These are phyloP conservation scores for Psilocybe cyanescens DNA, from an alignment of 768 basidiomycete genomes.

Conservation along the genomic window DNA sequence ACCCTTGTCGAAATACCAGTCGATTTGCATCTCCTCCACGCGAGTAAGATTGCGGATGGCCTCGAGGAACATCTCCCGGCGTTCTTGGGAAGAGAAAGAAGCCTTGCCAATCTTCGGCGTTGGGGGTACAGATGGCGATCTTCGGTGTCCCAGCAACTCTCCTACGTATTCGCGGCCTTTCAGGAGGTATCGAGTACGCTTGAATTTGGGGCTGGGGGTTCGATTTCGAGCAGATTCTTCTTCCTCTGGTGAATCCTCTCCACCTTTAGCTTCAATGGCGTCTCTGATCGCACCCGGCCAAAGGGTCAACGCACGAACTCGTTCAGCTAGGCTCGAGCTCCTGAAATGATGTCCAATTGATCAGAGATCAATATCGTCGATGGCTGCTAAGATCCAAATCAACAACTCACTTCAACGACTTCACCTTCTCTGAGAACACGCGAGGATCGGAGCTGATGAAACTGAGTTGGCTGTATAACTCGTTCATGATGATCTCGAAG, in stretches of 20 bases:
- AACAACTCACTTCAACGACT: constrained; percentile 24
- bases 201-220: constrained; percentile 6
- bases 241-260: constrained; percentile 1
- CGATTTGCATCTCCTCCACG: constrained; percentile 25
- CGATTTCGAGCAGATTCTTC: neutral
- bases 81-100: constrained; percentile 16
- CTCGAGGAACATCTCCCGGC: constrained; percentile 17
- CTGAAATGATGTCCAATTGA: constrained; percentile 5
- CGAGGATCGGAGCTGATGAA: constrained; percentile 26
- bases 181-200: constrained; percentile 13
- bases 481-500: constrained; percentile 27
- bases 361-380: neutral
- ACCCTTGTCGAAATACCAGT: constrained; percentile 28
- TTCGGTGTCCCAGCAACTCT: constrained; percentile 17
- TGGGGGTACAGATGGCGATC: constrained; percentile 9
- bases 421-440: constrained; percentile 23
- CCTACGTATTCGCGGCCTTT: constrained; percentile 21
- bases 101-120: neutral
- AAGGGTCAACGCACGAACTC: constrained; percentile 28
- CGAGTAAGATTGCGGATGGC: constrained; percentile 17
- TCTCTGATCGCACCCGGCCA: constrained; percentile 30
- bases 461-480: constrained; percentile 26
- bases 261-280: constrained; percentile 20
- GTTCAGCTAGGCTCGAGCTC: constrained; percentile 18
- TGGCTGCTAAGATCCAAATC: neutral